Evolutionary conservation across 2,329 filamentous ascomycete genomes (phyloP).

Genomic region (Chaetomium olivaceum): DNA sequence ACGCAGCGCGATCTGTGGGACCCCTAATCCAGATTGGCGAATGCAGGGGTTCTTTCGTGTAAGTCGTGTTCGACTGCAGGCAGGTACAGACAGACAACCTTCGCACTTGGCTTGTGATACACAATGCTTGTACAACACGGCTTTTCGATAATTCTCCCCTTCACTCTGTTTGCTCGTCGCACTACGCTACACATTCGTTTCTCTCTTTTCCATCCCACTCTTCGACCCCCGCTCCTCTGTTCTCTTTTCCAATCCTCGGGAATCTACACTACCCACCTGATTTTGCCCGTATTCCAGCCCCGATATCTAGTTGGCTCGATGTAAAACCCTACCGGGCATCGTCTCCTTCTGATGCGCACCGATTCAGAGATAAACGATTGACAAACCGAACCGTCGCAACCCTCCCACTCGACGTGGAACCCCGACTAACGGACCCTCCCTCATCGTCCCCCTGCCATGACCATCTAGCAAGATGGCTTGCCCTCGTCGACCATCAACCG

Average conservation of each 20-base stretch:
- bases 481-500: constrained; percentile 43
- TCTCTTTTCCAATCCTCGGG: not conserved
- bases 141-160: not conserved
- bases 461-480: constrained; percentile 36
- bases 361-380: not conserved
- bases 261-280: not conserved
- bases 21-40: not conserved
- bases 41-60: not conserved
- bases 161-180: not conserved
- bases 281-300: not conserved
- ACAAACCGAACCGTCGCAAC: not conserved
- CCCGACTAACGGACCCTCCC: not conserved
- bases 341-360: not conserved
- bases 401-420: not conserved
- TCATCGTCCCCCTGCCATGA: constrained; percentile 1
- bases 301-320: not conserved
- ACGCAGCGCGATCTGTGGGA: not conserved
- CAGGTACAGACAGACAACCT: not conserved
- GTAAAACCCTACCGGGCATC: not conserved
- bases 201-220: not conserved
- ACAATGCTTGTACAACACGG: not conserved
- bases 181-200: constrained; percentile 5
- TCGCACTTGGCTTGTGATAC: not conserved
- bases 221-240: not conserved
- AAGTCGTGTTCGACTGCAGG: not conserved